Base-by-base conservation (phyloP, 768 basidiomycete genomes). In the Tricholomella constricta region DNA sequence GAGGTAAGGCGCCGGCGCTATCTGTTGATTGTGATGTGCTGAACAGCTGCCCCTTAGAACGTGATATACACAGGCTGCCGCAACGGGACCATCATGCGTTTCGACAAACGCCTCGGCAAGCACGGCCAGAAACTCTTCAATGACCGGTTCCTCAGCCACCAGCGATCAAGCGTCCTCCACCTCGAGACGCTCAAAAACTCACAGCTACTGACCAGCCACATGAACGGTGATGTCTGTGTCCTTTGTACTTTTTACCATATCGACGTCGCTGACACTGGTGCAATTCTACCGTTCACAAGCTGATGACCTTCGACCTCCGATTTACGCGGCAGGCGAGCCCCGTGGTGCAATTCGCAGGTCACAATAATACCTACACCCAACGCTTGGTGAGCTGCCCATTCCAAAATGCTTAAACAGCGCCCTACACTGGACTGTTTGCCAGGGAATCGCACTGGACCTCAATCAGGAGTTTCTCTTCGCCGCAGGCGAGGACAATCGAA, bases 361-460 rank as follows among this genome's bases (percentile, higher is more conserved):
- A 89, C 56, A 65, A 78, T n/a, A 88, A 87, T 57, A 69, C 76
- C 1, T 74, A 80, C 58, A 78, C 71, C 6, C 69, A 67, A 19
- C 75, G 71, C 58, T 67, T 85, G 51, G 88, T 89, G 59, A 56
- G 82, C 69, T 31, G 8, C 22, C 17, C 23, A 23, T 48, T 34
- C 6, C 46, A 41, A 12, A 6, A 38, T 43, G 27, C 45, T 23
- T 15, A 48, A n/a, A 8, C 15, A 6, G 25, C 45, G 29, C 20
- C 25, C 42, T 32, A 22, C 25, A 17, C 43, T 56, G 35, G 15
- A 63, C 56, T 10, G n/a, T n/a, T 3, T 22, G 41, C 23, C 59
- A 91, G 89, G 88, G 88, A 5, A 72, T 89, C 6, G 71, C 79
- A 1, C 61, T 82, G 15, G 87, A 89, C 57, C 78, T 82, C 0